Evolutionary conservation across 495 filamentous ascomycete genomes (phyloP).

Genomic region (Barbatosphaeria neglecta): DNA sequence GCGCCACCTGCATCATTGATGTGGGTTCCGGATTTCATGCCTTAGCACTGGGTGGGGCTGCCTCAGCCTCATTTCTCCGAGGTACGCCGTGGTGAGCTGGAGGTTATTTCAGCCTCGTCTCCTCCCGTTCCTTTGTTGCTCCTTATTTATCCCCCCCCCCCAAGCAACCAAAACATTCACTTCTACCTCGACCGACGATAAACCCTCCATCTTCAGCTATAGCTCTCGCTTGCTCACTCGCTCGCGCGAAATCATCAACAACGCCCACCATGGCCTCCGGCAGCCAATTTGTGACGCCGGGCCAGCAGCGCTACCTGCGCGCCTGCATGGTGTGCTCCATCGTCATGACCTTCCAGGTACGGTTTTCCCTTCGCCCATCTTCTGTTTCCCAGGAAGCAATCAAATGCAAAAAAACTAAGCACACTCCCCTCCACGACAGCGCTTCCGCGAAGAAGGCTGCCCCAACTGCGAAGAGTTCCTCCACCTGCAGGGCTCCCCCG

Average conservation of each 20-base stretch:
- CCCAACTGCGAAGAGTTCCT: constrained; percentile 94
- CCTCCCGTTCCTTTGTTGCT: too few relatives aligned
- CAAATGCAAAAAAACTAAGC: constrained; percentile 7
- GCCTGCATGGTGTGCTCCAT: constrained; percentile 98
- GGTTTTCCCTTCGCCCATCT: constrained; percentile 10
- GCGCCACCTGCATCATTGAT: too few relatives aligned
- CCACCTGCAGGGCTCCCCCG: constrained; percentile 61
- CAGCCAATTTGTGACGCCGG: constrained; percentile 45
- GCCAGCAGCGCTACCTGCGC: constrained; percentile 69
- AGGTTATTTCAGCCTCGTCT: too few relatives aligned
- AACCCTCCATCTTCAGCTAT: too few relatives aligned
- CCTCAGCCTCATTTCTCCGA: too few relatives aligned
- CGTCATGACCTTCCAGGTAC: constrained; percentile 65
- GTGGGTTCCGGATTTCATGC: too few relatives aligned
- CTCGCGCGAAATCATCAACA: constrained; percentile 28
- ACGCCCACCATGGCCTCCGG: constrained; percentile 3
- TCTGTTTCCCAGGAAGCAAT: constrained; percentile 1
- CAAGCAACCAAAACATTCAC: too few relatives aligned
- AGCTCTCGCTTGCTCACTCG: too few relatives aligned
- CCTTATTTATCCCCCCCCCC: too few relatives aligned
- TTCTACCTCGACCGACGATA: too few relatives aligned
- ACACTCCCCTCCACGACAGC: constrained; percentile 27
- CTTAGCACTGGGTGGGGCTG: too few relatives aligned
- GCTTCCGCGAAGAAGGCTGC: constrained; percentile 75
- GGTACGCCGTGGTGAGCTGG: too few relatives aligned